Evolutionary conservation across 768 basidiomycete species (phyloP).

Genomic region (Cystofilobasidium bisporidii): DNA sequence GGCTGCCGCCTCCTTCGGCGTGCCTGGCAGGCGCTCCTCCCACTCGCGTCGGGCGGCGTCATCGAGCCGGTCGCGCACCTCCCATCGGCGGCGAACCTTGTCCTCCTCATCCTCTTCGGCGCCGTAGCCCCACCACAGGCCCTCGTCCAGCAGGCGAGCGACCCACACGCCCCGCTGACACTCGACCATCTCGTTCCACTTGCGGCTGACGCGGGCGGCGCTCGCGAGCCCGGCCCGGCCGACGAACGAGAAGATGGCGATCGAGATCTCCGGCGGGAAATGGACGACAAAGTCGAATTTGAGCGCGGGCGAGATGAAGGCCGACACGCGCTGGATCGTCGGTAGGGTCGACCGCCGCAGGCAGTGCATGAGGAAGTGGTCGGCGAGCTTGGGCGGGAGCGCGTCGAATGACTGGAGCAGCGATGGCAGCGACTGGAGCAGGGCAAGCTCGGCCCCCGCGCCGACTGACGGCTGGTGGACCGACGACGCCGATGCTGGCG

Average conservation of each 20-base stretch:
- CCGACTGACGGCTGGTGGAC: slow-evolving; percentile 29
- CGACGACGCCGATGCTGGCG: not conserved
- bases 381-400: slow-evolving; percentile 74
- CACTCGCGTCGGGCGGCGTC: slow-evolving; percentile 1
- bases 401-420: slow-evolving; percentile 69
- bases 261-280: slow-evolving; percentile 83
- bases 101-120: slow-evolving; percentile 71
- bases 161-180: slow-evolving; percentile 83
- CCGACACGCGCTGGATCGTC: slow-evolving; percentile 78
- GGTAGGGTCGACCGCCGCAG: slow-evolving; percentile 83
- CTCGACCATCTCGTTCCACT: slow-evolving; percentile 88
- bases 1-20: too few relatives aligned
- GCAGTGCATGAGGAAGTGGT: slow-evolving; percentile 84
- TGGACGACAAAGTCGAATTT: slow-evolving; percentile 89
- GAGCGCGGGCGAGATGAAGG: slow-evolving; percentile 77
- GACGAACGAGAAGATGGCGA: slow-evolving; percentile 75
- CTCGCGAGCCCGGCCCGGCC: slow-evolving; percentile 72
- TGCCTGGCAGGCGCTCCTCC: slow-evolving; percentile 8
- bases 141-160: slow-evolving; percentile 68
- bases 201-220: slow-evolving; percentile 74
- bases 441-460: slow-evolving; percentile 49
- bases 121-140: slow-evolving; percentile 80
- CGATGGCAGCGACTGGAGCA: slow-evolving; percentile 74
- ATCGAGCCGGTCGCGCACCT: slow-evolving; percentile 29
- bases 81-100: slow-evolving; percentile 50